Base-by-base conservation (phyloP, 768 basidiomycete species). In the Scleroderma citrinum region DNA sequence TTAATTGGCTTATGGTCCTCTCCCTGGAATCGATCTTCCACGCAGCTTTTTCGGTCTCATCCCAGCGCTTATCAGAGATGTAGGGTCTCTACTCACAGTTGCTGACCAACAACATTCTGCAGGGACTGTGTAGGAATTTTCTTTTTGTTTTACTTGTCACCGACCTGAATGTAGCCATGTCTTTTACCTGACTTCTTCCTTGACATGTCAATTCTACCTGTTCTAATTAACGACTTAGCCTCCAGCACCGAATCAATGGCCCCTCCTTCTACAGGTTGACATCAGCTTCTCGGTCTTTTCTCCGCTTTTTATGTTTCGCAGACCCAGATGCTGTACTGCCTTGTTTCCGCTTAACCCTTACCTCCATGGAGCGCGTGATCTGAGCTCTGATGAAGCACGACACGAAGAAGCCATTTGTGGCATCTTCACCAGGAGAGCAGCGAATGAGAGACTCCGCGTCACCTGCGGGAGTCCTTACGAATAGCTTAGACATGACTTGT, bases 401-500 rank as follows among this genome's bases (percentile, higher is more conserved):
- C 20, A 99, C 94, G 58, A 99, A 99, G 72, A 99, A 99, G 0
- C 96, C 96, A 59, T 98, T 98, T 12, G 90, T 92, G 32, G 78
- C 81, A 59, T 98, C 93, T 52, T 87, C 88, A 47, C 83, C 81
- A 13, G 90, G 82, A 23, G 77, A 76, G 63, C 89, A 92, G 16
- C 90, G 81, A 23, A 92, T 59, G 17, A 89, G 62, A 11, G 81
- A 81, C 4, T 70, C 65, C 5, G 87, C 83, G 50, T 80, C 64
- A 19, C 63, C 83, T 85, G 53, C 23, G n/a, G n/a, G 44, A 35
- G 6, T 32, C 11, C 29, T 16, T 7, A 43, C 4, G 14, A 16
- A 19, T 8, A 17, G 32, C 19, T 16, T 5, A 46, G 20, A 14
- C 32, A 19, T 24, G 12, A 36, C 23, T 35, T 48, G 52, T 48